phyloP scores from a whole-genome alignment of 164 flowering plant genomes.

The Protea cynaroides region DNA sequence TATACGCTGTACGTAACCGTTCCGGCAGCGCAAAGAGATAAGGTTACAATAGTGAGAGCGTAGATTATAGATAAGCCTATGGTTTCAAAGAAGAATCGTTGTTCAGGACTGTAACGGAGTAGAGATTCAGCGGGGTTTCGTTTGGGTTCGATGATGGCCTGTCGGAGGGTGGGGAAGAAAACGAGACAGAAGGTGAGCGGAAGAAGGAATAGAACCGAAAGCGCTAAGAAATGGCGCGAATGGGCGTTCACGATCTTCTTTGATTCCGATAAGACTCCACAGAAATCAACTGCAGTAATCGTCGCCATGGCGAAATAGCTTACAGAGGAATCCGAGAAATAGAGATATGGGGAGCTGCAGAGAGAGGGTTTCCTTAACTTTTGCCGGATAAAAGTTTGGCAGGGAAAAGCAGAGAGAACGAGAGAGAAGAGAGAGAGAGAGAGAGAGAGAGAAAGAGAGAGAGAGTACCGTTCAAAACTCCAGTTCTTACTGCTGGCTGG shows the following conservation, averaged over 20 bases:
- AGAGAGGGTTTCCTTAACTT: background rate
- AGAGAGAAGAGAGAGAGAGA: background rate
- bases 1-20: conserved; percentile 50
- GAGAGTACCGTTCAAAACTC: background rate
- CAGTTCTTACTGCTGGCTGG: no score
- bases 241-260: conserved; percentile 54
- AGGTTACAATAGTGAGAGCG: conserved; percentile 15
- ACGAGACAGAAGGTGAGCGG: conserved; percentile 44
- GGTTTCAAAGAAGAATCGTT: background rate
- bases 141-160: conserved; percentile 1
- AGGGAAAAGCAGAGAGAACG: background rate
- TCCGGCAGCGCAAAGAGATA: conserved; percentile 39
- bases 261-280: conserved; percentile 39
- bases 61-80: conserved; percentile 18
- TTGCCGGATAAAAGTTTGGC: background rate
- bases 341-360: background rate
- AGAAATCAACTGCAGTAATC: conserved; percentile 10
- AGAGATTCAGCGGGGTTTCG: conserved; percentile 7
- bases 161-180: conserved; percentile 29
- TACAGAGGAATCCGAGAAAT: background rate
- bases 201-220: conserved; percentile 64
- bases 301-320: conserved; percentile 6
- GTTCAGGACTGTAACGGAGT: conserved; percentile 18
- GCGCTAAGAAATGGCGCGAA: conserved; percentile 73
- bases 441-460: background rate